Conservation (phyloP, 2,329 filamentous ascomycete species). For the Aspergillaceae sp. region DNA sequence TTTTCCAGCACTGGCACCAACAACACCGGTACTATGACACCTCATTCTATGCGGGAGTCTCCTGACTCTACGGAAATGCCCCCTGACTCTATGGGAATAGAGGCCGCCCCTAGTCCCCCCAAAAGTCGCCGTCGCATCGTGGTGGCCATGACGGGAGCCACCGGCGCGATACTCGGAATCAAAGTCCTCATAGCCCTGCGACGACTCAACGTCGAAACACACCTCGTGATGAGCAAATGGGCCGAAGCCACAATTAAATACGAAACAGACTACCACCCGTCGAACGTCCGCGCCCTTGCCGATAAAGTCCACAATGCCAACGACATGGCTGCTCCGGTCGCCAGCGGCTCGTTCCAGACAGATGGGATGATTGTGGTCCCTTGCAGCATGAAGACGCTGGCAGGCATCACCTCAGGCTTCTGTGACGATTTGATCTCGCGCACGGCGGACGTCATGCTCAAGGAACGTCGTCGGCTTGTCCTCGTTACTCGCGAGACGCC, state of each 20-base stretch:
- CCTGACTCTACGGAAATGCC: constrained; percentile 2
- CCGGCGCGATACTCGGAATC: constrained; percentile 40
- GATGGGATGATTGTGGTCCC: constrained; percentile 16
- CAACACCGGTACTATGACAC: constrained; percentile 5
- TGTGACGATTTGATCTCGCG: constrained; percentile 36
- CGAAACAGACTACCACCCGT: constrained; percentile 35
- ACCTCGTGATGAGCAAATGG: constrained; percentile 44
- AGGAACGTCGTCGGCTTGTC: constrained; percentile 31
- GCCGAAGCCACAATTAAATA: constrained; percentile 42
- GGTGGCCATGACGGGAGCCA: constrained; percentile 45
- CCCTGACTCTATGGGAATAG: no score
- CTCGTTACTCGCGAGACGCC: constrained; percentile 35
- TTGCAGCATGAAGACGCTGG: constrained; percentile 41
- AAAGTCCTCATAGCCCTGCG: constrained; percentile 35
- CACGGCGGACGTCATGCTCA: constrained; percentile 36
- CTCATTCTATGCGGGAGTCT: constrained; percentile 10
- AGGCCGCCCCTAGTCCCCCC: not conserved
- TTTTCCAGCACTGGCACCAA: constrained; percentile 9
- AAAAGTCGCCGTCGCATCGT: constrained; percentile 31
- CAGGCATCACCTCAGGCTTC: constrained; percentile 30
- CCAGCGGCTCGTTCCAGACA: constrained; percentile 11
- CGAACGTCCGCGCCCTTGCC: constrained; percentile 32
- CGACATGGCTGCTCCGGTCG: constrained; percentile 18
- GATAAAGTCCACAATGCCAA: constrained; percentile 32
- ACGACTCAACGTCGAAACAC: constrained; percentile 39